Percentiles rank a stretch among this genome's conserved stretches.
These are phyloP conservation scores for Zygnema circumcarinatum DNA, from an alignment of 139 green algal genomes.

Conservation along the genomic window DNA sequence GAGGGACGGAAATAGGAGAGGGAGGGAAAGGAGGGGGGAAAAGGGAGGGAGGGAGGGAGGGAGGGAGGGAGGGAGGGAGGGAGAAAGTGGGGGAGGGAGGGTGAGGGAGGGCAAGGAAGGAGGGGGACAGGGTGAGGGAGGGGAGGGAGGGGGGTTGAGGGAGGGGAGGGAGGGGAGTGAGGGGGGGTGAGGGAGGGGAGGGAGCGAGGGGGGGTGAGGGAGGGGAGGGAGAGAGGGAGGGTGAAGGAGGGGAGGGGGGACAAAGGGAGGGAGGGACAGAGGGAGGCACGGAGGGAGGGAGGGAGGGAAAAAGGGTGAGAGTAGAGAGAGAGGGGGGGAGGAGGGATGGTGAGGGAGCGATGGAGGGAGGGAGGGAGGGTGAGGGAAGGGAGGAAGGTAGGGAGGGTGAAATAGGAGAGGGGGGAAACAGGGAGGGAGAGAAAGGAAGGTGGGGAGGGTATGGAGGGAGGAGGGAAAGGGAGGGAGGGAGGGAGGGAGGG, in stretches of 20 bases:
- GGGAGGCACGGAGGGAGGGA: background rate
- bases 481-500: no score
- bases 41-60: background rate
- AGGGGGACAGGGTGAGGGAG: background rate
- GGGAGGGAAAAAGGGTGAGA: background rate
- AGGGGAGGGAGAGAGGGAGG: background rate
- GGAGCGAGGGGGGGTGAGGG: background rate
- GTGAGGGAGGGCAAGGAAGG: background rate
- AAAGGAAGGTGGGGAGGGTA: background rate
- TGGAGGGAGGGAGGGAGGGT: background rate
- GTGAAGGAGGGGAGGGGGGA: background rate
- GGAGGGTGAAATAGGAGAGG: background rate
- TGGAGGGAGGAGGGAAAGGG: background rate
- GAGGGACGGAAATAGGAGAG: background rate
- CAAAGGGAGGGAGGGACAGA: background rate
- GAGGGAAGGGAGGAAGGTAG: background rate
- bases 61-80: background rate
- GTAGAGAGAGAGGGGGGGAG: background rate
- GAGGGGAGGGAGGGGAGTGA: background rate
- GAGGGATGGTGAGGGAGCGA: background rate
- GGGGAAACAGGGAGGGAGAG: no score
- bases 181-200: background rate
- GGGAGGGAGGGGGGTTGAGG: background rate
- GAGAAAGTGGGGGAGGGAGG: background rate
- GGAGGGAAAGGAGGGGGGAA: background rate